Base-by-base conservation (phyloP, 2,329 filamentous ascomycete species). In the Stachybotrys chlorohalonatus region DNA sequence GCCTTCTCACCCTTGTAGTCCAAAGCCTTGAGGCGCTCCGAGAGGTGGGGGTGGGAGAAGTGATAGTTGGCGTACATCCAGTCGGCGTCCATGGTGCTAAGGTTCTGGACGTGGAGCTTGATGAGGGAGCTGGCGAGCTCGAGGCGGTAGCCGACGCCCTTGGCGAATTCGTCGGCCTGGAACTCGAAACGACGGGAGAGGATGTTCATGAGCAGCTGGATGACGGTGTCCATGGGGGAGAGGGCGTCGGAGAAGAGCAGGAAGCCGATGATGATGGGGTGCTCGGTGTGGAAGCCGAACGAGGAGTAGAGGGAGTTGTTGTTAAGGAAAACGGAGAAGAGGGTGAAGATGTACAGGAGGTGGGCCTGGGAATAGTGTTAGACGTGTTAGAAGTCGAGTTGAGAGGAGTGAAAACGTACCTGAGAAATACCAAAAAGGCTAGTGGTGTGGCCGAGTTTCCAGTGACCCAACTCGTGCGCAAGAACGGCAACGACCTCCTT, bases 21-120 rank as follows among this genome's bases (percentile, higher is more conserved):
- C 57, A 99, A 81, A 1, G 93, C 94, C 71, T 89, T 90, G 64
- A 99, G 79, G 65, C 94, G 85, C 80, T 99, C 95, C 1, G 92
- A 89, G 61, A 99, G 78, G 62, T 97, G 96, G 1, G 94, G 94
- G 74, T 99, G 94, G 30, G 93, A 96, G 80, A 95, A 96, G 76
- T 99, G 92, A 79, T 97, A 99, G 74, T 87, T 95, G 53, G 94
- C 94, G 73, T 95, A 99, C 82, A 96, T 85, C 88, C 89, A 95
- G 74, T 99, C 95, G 31, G 94, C 94, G 65, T 99, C 94, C 93
- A 99, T 97, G 58, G 90, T 95, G 73, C 90, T 95, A 62, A 99
- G 80, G 69, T 99, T 99, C 77, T 97, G 92, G 66, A 96, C 90
- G 75, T 99, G 95, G 53, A 99, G 87, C 78, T 96, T 96, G 75